Base-by-base conservation (phyloP, 139 green algal genomes). In the Chlamydomonas sphaeroides region DNA sequence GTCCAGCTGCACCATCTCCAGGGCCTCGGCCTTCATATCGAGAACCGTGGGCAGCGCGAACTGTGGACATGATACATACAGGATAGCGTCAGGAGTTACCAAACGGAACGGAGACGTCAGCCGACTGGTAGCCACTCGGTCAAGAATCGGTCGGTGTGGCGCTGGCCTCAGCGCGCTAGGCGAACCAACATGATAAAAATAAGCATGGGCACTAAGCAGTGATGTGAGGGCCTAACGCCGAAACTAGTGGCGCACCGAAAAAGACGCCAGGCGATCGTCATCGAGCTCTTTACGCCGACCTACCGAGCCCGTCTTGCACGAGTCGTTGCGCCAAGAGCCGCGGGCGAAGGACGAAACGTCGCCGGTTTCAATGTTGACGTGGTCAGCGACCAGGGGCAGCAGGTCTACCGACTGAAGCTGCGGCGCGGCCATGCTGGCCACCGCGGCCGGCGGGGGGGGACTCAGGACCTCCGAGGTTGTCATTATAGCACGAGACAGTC, bases 1-100 rank as follows among this genome's bases (percentile, higher is more conserved):
- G 72, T 89, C 85, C 45, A 89, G 59, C 35, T 59, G 51, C 17
- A 89, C 79, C 73, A 84, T 72, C 35, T 86, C 79, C 66, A 74
- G 48, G 8, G 85, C 53, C 56, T 85, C 78, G 1, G 59, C 67
- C 85, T 89, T 89, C 45, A 67, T 69, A 39, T 89, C 85, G 26
- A 83, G 76, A 45, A 56, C 65, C 17, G 45, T 74, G 25, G 62
- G 42, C 18, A 56, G 76, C 21, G 32, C 62, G n/a, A 73, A 73
- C 63, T 83, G 59, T 42, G 38, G 5, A 39, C 26, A 14, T 5
- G 17, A 28, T n/a, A 35, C 8, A 53, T 3, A 25, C 3, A 32
- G 7, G 10, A 56, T 3, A 26, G 49, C 18, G 49, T 56, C 49
- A 56, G 49, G 10, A 56, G n/a, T n/a, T n/a, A n/a, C n/a, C n/a